These are phyloP conservation scores for Leptographium radiaticola DNA, from an alignment of 2,329 filamentous ascomycete genomes.

Conservation along the genomic window DNA sequence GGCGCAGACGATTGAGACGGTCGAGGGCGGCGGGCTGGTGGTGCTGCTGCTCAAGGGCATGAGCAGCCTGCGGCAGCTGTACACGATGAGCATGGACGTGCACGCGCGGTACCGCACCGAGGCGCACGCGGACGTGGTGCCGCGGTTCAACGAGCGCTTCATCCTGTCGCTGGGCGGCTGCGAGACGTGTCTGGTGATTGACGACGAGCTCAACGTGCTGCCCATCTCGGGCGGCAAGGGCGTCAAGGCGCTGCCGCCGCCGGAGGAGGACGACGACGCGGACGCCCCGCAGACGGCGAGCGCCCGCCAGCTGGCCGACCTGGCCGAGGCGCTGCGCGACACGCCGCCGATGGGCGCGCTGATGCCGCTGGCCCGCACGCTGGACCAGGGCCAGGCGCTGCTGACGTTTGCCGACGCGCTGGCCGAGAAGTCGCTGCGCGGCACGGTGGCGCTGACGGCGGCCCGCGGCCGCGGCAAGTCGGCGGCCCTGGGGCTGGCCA, in stretches of 20 bases:
- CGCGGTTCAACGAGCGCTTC: constrained; percentile 95
- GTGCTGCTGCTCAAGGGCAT: constrained; percentile 88
- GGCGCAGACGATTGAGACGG: constrained; percentile 89
- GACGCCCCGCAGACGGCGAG: constrained; percentile 59
- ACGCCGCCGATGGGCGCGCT: constrained; percentile 77
- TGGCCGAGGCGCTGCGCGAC: constrained; percentile 80
- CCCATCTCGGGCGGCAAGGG: constrained; percentile 93
- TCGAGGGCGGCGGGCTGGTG: constrained; percentile 89
- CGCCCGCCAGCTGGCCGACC: constrained; percentile 66
- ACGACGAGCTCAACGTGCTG: constrained; percentile 94
- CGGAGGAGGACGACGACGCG: constrained; percentile 55
- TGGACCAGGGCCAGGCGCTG: constrained; percentile 94
- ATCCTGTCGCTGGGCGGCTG: constrained; percentile 92
- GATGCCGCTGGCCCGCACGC: constrained; percentile 73
- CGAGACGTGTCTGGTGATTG: constrained; percentile 85
- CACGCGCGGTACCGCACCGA: constrained; percentile 94
- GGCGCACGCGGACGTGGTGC: constrained; percentile 86
- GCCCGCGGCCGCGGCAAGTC: constrained; percentile 94
- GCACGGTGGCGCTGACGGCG: constrained; percentile 86
- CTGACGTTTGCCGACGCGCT: constrained; percentile 94
- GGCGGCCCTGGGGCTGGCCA: constrained; percentile 83
- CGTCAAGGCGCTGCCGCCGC: constrained; percentile 68
- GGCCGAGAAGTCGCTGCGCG: constrained; percentile 85
- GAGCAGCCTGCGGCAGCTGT: constrained; percentile 93
- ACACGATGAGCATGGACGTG: constrained; percentile 94